These are phyloP conservation scores for Tagetes patula DNA, from an alignment of 129 eudicot species.

Conservation along the genomic window DNA sequence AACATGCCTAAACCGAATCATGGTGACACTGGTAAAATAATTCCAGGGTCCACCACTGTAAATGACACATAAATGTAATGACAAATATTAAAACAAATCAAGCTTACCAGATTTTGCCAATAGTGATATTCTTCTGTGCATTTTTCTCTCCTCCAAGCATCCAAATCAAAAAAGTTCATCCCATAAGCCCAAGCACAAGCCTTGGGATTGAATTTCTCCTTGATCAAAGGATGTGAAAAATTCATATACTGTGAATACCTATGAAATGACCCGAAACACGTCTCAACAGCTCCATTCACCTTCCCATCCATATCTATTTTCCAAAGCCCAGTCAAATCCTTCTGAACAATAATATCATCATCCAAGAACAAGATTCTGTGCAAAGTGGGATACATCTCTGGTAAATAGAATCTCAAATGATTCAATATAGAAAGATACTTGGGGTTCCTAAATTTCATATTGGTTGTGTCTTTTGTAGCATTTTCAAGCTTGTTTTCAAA, in stretches of 20 bases:
- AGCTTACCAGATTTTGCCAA: constrained; percentile 87
- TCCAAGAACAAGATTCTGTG: constrained; percentile 88
- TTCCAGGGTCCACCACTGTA: too few species aligned
- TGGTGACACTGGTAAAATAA: too few species aligned
- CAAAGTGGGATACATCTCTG: constrained; percentile 88
- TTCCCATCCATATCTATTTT: constrained; percentile 93
- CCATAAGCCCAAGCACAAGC: constrained; percentile 98
- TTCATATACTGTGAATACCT: constrained; percentile 90
- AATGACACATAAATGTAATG: too few species aligned
- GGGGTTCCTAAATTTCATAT: constrained; percentile 92
- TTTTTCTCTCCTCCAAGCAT: constrained; percentile 92
- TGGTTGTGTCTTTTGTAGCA: constrained; percentile 89
- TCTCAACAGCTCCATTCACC: constrained; percentile 90
- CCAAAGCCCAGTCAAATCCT: constrained; percentile 92
- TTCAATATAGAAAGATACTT: constrained; percentile 86
- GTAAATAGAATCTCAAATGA: constrained; percentile 82
- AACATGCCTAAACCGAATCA: too few species aligned
- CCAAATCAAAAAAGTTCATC: constrained; percentile 89
- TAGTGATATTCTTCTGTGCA: constrained; percentile 88
- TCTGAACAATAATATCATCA: constrained; percentile 91
- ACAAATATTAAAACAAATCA: background rate
- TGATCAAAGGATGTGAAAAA: constrained; percentile 83
- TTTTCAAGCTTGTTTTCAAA: constrained; percentile 80
- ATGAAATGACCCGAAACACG: constrained; percentile 88
- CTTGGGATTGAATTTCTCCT: constrained; percentile 74